These are phyloP conservation scores for Sordariomycetes sp. DNA, from an alignment of 2,329 filamentous ascomycete genomes.

Conservation along the genomic window DNA sequence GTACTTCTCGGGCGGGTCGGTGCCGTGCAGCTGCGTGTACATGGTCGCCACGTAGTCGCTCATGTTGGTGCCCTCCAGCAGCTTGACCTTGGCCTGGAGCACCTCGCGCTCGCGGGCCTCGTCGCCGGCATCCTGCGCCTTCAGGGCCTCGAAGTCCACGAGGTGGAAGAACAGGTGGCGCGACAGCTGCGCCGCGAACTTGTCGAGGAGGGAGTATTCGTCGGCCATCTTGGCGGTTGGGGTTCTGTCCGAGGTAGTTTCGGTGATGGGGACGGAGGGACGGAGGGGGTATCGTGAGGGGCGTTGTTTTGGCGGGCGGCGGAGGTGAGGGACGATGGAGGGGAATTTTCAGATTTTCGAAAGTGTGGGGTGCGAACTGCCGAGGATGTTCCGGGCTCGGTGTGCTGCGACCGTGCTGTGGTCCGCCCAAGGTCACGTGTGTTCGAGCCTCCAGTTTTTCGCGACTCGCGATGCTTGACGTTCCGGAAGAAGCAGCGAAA, in stretches of 20 bases:
- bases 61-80: constrained; percentile 98
- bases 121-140: constrained; percentile 65
- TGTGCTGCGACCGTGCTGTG: not conserved
- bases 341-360: constrained; percentile 3
- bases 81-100: constrained; percentile 78
- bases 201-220: constrained; percentile 21
- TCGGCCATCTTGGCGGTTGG: constrained; percentile 7
- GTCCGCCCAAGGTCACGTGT: not conserved
- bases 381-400: not conserved
- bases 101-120: constrained; percentile 54
- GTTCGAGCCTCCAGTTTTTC: not conserved
- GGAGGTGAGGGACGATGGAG: not conserved
- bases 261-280: not conserved
- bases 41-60: constrained; percentile 91
- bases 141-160: constrained; percentile 78
- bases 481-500: not conserved
- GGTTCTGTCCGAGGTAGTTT: not conserved
- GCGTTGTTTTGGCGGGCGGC: not conserved
- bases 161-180: constrained; percentile 94
- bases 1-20: constrained; percentile 74
- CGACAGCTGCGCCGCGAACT: constrained; percentile 85
- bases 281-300: not conserved
- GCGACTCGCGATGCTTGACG: not conserved
- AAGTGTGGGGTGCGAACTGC: not conserved
- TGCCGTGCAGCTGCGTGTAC: constrained; percentile 78